phyloP scores from a whole-genome alignment of 345 rosid genomes.

The Iberis pinnata region DNA sequence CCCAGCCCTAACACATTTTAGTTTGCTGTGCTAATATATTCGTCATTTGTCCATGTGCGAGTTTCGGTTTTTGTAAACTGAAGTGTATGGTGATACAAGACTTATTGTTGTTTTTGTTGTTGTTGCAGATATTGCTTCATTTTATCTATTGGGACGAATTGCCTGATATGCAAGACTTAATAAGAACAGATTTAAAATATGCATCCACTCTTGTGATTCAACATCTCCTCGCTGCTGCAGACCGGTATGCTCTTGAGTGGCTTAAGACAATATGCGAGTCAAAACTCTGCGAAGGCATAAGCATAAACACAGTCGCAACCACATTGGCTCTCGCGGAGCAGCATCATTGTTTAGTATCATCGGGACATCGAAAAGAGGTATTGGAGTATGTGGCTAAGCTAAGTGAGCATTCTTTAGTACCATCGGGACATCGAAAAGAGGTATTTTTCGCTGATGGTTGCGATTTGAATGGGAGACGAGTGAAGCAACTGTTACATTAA shows the following conservation, averaged over 20 bases:
- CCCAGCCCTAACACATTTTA: too few species aligned
- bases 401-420: conserved; percentile 47
- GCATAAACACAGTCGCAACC: conserved; percentile 69
- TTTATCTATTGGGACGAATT: conserved; percentile 74
- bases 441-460: conserved; percentile 43
- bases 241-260: conserved; percentile 66
- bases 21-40: too few species aligned
- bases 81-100: neutral
- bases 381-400: conserved; percentile 47
- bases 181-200: conserved; percentile 51
- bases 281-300: conserved; percentile 60
- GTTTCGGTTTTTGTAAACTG: neutral
- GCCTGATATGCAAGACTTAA: conserved; percentile 63
- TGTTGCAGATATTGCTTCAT: conserved; percentile 60
- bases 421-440: conserved; percentile 39
- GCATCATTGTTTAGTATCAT: conserved; percentile 75
- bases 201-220: conserved; percentile 64
- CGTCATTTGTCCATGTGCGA: too few species aligned
- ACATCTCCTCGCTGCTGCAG: conserved; percentile 82
- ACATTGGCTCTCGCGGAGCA: conserved; percentile 77
- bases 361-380: too few species aligned
- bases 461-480: conserved; percentile 56
- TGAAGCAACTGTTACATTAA: conserved; percentile 65
- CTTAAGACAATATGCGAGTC: conserved; percentile 63
- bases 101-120: neutral